These are phyloP conservation scores for Vitis cinerea DNA, from an alignment of 164 flowering plant genomes.

Conservation along the genomic window DNA sequence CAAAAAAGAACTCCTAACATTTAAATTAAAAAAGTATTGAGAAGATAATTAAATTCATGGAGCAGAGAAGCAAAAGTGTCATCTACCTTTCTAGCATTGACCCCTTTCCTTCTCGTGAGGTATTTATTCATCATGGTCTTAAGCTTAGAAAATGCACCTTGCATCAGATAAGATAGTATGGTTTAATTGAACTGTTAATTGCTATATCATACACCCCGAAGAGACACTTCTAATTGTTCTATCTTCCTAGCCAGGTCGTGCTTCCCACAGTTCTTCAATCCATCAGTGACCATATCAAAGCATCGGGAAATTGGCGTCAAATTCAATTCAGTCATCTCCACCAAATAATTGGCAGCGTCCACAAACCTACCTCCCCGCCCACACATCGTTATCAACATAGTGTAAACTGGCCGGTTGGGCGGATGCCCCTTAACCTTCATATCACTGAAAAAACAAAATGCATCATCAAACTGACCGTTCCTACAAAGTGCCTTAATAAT, in stretches of 20 bases:
- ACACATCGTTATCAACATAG: conserved; percentile 90
- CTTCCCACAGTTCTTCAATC: conserved; percentile 88
- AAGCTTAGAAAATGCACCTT: no score
- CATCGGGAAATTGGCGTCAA: conserved; percentile 64
- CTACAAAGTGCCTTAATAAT: conserved; percentile 70
- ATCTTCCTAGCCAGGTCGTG: conserved; percentile 84
- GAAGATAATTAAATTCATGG: no score
- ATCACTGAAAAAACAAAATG: conserved; percentile 82
- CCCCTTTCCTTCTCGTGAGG: no score
- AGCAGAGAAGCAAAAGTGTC: no score
- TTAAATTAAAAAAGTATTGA: no score
- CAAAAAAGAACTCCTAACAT: no score
- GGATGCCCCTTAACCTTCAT: conserved; percentile 89
- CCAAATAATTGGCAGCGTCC: conserved; percentile 86
- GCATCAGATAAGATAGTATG: no score
- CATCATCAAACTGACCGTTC: conserved; percentile 87
- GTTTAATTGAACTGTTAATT: no score
- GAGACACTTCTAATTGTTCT: conserved; percentile 74
- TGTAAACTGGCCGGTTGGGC: conserved; percentile 88
- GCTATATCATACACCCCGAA: conserved; percentile 32
- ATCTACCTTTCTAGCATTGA: no score
- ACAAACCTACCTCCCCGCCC: conserved; percentile 76
- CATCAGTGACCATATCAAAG: conserved; percentile 93
- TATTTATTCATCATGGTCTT: no score
- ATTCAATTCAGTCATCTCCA: conserved; percentile 82